Percentiles rank a stretch among this genome's conserved stretches.
Conservation (phyloP, 768 basidiomycete genomes). For the Tricholoma bakamatsutake region DNA sequence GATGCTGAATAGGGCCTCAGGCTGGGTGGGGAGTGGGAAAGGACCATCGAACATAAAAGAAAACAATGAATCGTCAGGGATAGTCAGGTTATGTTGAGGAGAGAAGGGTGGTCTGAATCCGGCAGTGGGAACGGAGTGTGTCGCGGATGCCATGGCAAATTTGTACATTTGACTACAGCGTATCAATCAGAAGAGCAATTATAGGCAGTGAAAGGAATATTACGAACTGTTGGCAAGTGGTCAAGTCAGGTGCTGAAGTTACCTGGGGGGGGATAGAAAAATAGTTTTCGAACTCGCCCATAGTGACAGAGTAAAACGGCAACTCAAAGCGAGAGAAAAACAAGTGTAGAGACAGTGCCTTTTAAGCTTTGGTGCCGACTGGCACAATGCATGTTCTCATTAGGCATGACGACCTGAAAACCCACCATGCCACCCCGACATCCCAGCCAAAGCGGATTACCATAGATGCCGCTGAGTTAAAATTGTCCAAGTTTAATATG, state of each 20-base stretch:
- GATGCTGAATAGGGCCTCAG: background rate
- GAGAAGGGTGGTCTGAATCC: background rate
- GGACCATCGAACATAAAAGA: background rate
- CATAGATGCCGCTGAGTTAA: background rate
- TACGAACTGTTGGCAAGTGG: background rate
- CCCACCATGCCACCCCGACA: background rate
- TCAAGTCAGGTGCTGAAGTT: background rate
- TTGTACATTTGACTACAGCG: background rate
- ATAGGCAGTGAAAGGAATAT: background rate
- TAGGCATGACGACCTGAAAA: background rate
- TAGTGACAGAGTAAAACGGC: background rate
- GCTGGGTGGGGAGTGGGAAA: background rate
- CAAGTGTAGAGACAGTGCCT: background rate
- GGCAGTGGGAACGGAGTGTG: background rate
- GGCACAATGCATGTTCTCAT: background rate
- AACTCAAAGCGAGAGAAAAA: background rate
- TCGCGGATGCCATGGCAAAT: background rate
- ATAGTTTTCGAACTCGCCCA: background rate
- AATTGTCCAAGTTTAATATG: background rate
- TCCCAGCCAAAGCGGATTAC: background rate
- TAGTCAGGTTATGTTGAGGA: too few species aligned
- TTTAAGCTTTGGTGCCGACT: background rate
- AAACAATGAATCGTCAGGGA: background rate
- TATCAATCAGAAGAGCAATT: background rate
- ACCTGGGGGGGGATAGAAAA: too few species aligned